Percentiles rank a stretch among this genome's conserved stretches.
These are phyloP conservation scores for Saccharum spontaneum DNA, from an alignment of 176 grass and related monocot species.

Conservation along the genomic window DNA sequence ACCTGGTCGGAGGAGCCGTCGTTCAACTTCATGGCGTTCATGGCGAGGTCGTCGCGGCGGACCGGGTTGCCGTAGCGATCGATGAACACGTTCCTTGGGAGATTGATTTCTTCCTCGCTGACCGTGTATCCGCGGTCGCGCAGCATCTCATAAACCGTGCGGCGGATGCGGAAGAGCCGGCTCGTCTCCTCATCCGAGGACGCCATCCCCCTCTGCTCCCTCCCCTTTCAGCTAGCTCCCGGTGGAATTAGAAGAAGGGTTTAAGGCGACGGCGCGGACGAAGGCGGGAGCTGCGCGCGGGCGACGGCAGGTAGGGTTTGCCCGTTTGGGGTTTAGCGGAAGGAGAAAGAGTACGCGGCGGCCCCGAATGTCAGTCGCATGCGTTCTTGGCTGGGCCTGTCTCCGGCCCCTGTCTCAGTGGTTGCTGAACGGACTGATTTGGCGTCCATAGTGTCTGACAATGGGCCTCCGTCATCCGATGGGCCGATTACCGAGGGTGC, in stretches of 20 bases:
- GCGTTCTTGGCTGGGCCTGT: not conserved
- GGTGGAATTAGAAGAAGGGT: not conserved
- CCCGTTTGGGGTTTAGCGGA: not conserved
- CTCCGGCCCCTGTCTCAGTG: no score
- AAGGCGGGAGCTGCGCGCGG: not conserved
- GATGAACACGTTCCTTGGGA: conserved; percentile 40
- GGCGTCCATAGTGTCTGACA: no score
- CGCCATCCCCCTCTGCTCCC: conserved; percentile 21
- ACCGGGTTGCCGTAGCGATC: conserved; percentile 37
- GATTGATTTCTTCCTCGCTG: conserved; percentile 9
- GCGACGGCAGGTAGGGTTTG: conserved; percentile 30
- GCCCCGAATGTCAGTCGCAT: not conserved
- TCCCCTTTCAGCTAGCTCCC: not conserved
- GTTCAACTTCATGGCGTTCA: conserved; percentile 27
- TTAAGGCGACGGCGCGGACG: not conserved
- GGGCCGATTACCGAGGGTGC: no score
- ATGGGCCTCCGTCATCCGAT: no score
- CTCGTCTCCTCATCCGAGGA: conserved; percentile 55
- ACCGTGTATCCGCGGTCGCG: conserved; percentile 61
- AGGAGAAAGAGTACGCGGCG: not conserved
- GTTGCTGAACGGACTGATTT: no score
- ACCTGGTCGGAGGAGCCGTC: conserved; percentile 41
- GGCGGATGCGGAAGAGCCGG: conserved; percentile 63
- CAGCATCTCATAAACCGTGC: conserved; percentile 82
- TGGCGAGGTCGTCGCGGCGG: conserved; percentile 54